phyloP scores from a whole-genome alignment of 2,329 filamentous ascomycete genomes.

The Hypoxylon sp. region DNA sequence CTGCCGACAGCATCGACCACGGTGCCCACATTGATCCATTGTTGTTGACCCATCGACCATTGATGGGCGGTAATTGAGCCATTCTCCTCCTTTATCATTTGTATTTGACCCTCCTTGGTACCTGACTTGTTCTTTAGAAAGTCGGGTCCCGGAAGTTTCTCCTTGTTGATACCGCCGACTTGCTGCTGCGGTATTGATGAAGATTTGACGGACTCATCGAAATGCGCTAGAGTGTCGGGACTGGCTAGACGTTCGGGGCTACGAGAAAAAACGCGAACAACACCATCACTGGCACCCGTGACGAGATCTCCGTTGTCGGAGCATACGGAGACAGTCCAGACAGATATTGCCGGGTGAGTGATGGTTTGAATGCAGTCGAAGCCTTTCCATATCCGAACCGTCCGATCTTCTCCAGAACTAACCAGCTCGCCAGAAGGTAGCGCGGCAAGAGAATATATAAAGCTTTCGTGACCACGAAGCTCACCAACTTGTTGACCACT shows the following conservation, averaged over 20 bases:
- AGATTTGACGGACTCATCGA: conserved; percentile 84
- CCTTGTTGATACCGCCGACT: conserved; percentile 87
- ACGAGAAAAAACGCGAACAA: conserved; percentile 87
- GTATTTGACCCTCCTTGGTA: conserved; percentile 96
- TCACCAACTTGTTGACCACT: conserved; percentile 82
- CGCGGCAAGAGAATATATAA: conserved; percentile 87
- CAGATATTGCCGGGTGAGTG: conserved; percentile 95
- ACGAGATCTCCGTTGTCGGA: conserved; percentile 89
- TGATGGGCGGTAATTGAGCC: conserved; percentile 88
- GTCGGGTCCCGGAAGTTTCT: conserved; percentile 89
- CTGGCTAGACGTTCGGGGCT: conserved; percentile 78
- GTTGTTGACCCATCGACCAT: conserved; percentile 80
- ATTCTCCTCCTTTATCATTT: conserved; percentile 88
- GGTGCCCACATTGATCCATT: conserved; percentile 93
- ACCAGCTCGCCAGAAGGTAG: conserved; percentile 89
- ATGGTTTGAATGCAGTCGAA: conserved; percentile 92
- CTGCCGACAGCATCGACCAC: conserved; percentile 92
- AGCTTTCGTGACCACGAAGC: conserved; percentile 91
- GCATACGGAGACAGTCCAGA: conserved; percentile 93
- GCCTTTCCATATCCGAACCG: conserved; percentile 88
- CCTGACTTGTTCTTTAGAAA: conserved; percentile 86
- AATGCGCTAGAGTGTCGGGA: conserved; percentile 76
- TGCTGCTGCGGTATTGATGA: conserved; percentile 92
- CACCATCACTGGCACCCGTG: conserved; percentile 90
- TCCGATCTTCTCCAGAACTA: conserved; percentile 95